phyloP scores from a whole-genome alignment of 305 asterid genomes.

The Fraxinus sp. region DNA sequence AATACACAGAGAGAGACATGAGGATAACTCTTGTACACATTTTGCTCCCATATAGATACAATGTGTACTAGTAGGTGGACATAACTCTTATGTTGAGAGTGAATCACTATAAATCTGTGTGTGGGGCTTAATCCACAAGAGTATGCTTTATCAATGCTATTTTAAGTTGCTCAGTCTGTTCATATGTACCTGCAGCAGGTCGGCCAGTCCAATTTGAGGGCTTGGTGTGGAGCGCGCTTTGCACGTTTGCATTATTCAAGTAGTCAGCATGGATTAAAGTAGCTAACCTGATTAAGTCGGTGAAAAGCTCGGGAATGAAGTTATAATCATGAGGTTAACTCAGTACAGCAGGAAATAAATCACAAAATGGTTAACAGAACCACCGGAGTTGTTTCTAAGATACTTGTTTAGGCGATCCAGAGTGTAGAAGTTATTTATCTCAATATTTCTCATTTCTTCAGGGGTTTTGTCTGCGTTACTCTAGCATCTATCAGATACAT shows the following conservation, averaged over 20 bases:
- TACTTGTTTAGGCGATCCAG: constrained; percentile 26
- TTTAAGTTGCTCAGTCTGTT: not conserved
- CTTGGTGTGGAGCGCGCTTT: constrained; percentile 33
- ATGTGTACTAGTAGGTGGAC: not conserved
- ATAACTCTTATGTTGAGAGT: not conserved
- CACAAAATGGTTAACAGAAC: constrained; percentile 27
- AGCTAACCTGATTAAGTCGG: constrained; percentile 10
- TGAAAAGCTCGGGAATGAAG: not conserved
- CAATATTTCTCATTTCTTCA: constrained; percentile 26
- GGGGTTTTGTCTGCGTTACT: not conserved
- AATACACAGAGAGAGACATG: not conserved
- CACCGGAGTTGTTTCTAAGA: constrained; percentile 22
- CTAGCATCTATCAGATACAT: constrained; percentile 5
- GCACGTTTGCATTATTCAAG: constrained; percentile 32
- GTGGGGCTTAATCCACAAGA: not conserved
- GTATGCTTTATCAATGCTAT: not conserved
- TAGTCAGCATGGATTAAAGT: constrained; percentile 36
- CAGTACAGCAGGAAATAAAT: not conserved
- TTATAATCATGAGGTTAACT: not conserved
- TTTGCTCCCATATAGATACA: not conserved
- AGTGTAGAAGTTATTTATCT: constrained; percentile 31
- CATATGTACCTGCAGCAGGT: constrained; percentile 24
- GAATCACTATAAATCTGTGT: not conserved
- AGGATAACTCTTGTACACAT: not conserved
- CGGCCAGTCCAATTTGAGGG: constrained; percentile 27